Evolutionary conservation across 345 rosid species (phyloP).

Genomic region (Theobroma cacao): DNA sequence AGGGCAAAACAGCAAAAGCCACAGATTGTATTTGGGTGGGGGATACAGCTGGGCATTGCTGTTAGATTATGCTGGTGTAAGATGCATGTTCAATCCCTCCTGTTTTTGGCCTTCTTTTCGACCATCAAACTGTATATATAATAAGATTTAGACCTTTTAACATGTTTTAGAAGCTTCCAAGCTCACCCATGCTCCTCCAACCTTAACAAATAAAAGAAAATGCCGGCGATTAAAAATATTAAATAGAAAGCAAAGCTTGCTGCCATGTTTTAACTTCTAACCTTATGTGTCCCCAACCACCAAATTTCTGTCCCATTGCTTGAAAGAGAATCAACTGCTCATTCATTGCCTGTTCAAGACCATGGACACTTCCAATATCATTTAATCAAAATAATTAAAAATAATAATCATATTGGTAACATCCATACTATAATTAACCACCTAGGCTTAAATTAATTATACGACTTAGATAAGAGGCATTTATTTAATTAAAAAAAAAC

Average conservation of each 20-base stretch:
- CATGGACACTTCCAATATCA: too few relatives aligned
- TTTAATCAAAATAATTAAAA: too few relatives aligned
- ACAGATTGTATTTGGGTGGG: not conserved
- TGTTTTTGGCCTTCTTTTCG: not conserved
- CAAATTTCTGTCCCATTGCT: too few relatives aligned
- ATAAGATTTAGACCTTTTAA: not conserved
- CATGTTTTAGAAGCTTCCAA: not conserved
- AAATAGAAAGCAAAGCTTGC: not conserved
- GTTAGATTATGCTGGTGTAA: not conserved
- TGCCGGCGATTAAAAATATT: not conserved
- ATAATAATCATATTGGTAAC: too few relatives aligned
- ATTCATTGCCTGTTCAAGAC: too few relatives aligned
- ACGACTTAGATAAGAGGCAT: not conserved
- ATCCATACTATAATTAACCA: not conserved
- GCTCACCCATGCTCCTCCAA: not conserved
- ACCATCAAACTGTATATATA: not conserved
- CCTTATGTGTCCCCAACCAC: not conserved
- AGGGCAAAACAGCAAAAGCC: too few relatives aligned
- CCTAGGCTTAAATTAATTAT: not conserved
- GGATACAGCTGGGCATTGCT: not conserved
- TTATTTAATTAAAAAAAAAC: not conserved
- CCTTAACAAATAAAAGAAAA: not conserved
- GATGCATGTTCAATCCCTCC: not conserved
- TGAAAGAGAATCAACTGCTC: too few relatives aligned
- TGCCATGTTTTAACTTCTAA: not conserved